phyloP scores from a whole-genome alignment of 305 asterid species.

The Striga hermonthica region DNA sequence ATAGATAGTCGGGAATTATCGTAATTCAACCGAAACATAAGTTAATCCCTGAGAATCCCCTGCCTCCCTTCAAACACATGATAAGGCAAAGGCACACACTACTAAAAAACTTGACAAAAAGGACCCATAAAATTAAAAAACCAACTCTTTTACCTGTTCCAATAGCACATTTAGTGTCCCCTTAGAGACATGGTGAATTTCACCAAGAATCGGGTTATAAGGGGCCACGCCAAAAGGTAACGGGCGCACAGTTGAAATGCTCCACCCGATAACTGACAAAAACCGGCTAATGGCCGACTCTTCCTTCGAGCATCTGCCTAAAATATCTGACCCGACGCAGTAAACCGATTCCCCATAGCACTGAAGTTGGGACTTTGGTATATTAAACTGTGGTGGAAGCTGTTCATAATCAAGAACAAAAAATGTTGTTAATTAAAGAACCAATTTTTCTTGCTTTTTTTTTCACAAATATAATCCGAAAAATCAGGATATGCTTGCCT shows the following conservation, averaged over 20 bases:
- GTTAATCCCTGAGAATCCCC: too few species aligned
- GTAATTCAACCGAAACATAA: too few species aligned
- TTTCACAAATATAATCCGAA: too few species aligned
- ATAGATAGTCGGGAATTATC: too few species aligned
- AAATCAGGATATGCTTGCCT: constrained; percentile 40
- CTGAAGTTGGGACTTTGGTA: constrained; percentile 90
- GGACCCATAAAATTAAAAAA: too few species aligned
- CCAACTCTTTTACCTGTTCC: constrained; percentile 55
- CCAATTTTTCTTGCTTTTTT: too few species aligned
- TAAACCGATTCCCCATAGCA: constrained; percentile 77
- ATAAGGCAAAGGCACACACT: neutral
- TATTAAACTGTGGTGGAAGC: constrained; percentile 88
- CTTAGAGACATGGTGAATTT: constrained; percentile 82
- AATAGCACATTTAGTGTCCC: constrained; percentile 61
- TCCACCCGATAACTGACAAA: constrained; percentile 71
- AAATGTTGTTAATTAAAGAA: too few species aligned
- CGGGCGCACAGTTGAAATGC: constrained; percentile 69
- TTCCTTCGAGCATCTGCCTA: constrained; percentile 52
- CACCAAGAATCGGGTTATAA: constrained; percentile 87
- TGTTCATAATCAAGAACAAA: constrained; percentile 24
- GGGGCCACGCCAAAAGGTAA: constrained; percentile 74
- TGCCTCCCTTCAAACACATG: neutral
- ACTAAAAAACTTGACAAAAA: too few species aligned
- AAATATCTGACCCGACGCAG: constrained; percentile 42
- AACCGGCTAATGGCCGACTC: constrained; percentile 51